Conservation (phyloP, 306 rosid genomes). For the Gastrolobium bilobum region DNA sequence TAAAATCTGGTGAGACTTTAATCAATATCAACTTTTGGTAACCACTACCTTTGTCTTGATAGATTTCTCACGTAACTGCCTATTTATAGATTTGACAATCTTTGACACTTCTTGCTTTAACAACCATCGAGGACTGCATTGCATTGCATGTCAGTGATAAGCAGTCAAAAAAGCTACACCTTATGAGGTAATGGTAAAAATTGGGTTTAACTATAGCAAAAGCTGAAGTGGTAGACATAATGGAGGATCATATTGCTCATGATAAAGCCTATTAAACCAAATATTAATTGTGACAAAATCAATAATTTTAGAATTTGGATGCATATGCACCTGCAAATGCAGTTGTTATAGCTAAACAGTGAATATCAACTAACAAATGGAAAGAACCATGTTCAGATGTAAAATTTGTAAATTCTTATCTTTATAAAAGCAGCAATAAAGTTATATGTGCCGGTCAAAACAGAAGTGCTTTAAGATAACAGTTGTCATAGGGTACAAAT, state of each 20-base stretch:
- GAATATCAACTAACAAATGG: too few relatives aligned
- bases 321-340: neutral
- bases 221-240: neutral
- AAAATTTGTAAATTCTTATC: neutral
- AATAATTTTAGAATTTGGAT: neutral
- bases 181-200: slow-evolving; percentile 25
- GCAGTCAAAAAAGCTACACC: slow-evolving; percentile 45
- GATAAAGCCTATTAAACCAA: slow-evolving; percentile 29
- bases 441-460: slow-evolving; percentile 25
- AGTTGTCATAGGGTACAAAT: slow-evolving; percentile 12
- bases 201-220: slow-evolving; percentile 11
- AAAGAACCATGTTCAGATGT: slow-evolving; percentile 28
- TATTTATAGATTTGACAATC: slow-evolving; percentile 87
- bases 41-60: slow-evolving; percentile 93
- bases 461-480: slow-evolving; percentile 29
- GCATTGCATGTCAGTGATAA: slow-evolving; percentile 55
- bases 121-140: slow-evolving; percentile 99
- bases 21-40: slow-evolving; percentile 35
- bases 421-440: slow-evolving; percentile 30
- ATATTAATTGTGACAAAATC: neutral
- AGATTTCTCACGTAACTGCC: slow-evolving; percentile 98
- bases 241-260: slow-evolving; percentile 27
- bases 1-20: slow-evolving; percentile 38
- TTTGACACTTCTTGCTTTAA: slow-evolving; percentile 96
- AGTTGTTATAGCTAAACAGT: neutral